Evolutionary conservation across 495 filamentous ascomycete genomes (phyloP).

Genomic region (Chaetomium fimeti): DNA sequence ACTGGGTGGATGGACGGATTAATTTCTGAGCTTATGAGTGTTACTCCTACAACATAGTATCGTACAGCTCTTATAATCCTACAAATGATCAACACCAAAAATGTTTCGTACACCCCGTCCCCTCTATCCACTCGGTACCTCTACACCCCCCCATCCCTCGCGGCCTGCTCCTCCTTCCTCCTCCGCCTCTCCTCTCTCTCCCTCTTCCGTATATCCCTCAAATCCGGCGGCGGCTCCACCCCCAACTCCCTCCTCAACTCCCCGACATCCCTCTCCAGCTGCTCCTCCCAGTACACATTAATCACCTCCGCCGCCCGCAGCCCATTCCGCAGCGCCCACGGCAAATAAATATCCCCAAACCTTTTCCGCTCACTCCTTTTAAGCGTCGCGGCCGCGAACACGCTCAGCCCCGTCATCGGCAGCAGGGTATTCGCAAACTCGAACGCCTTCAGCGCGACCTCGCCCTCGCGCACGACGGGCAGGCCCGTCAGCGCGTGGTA

Average conservation of each 20-base stretch:
- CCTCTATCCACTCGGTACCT: neutral
- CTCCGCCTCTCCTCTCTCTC: conserved; percentile 66
- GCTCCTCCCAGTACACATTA: conserved; percentile 98
- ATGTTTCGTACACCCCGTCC: neutral
- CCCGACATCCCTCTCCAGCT: conserved; percentile 80
- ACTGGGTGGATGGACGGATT: neutral
- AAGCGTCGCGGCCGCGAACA: conserved; percentile 70
- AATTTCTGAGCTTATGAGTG: neutral
- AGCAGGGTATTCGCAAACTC: conserved; percentile 92
- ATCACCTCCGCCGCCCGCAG: conserved; percentile 75
- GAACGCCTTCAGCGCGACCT: conserved; percentile 91
- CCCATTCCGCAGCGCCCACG: conserved; percentile 89
- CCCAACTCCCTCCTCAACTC: conserved; percentile 69
- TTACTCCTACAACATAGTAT: neutral
- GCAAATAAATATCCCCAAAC: conserved; percentile 72
- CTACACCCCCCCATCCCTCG: conserved; percentile 3
- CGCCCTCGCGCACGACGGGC: conserved; percentile 88
- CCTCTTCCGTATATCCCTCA: conserved; percentile 72
- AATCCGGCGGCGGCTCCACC: conserved; percentile 86
- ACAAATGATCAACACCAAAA: neutral
- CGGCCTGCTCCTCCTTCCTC: conserved; percentile 49
- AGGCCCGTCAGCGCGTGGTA: conserved; percentile 94
- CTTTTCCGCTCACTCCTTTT: conserved; percentile 72
- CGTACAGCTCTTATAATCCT: conserved; percentile 9
- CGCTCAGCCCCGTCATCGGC: conserved; percentile 79